Evolutionary conservation across 495 filamentous ascomycete genomes (phyloP).

Genomic region (Pyrenula aspistea): DNA sequence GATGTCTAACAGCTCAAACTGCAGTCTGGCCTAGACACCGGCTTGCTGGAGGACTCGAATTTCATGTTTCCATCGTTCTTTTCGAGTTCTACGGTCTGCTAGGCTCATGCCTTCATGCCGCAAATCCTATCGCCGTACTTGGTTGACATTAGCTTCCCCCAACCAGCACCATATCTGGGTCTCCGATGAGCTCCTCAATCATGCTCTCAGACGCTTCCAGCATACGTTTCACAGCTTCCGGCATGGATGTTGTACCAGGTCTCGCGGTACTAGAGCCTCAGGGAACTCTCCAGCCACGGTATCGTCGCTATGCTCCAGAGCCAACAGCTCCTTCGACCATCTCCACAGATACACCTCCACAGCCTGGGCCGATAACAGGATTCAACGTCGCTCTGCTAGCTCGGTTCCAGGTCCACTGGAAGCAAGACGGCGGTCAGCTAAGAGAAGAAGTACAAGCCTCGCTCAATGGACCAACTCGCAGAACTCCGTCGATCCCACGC

Average conservation of each 20-base stretch:
- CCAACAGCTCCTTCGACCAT: neutral
- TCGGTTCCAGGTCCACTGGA: neutral
- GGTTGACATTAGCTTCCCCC: neutral
- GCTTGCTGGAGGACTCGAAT: no score
- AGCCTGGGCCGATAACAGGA: neutral
- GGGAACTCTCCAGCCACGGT: no score
- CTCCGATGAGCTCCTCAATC: neutral
- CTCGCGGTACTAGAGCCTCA: no score
- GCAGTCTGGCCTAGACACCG: no score
- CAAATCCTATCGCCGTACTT: neutral
- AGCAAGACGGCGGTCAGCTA: neutral
- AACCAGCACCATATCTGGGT: neutral
- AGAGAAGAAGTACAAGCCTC: neutral
- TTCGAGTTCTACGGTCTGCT: no score
- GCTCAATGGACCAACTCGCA: neutral
- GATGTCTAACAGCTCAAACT: no score
- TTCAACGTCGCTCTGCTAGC: neutral
- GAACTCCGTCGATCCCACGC: no score
- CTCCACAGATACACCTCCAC: neutral
- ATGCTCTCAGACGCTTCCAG: neutral
- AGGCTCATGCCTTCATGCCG: neutral
- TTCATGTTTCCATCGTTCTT: no score
- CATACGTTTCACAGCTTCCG: neutral
- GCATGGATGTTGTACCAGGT: no score
- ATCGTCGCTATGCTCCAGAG: no score